These are phyloP conservation scores for Ganoderma resinaceum DNA, from an alignment of 1,284 basidiomycete genomes.

Conservation along the genomic window DNA sequence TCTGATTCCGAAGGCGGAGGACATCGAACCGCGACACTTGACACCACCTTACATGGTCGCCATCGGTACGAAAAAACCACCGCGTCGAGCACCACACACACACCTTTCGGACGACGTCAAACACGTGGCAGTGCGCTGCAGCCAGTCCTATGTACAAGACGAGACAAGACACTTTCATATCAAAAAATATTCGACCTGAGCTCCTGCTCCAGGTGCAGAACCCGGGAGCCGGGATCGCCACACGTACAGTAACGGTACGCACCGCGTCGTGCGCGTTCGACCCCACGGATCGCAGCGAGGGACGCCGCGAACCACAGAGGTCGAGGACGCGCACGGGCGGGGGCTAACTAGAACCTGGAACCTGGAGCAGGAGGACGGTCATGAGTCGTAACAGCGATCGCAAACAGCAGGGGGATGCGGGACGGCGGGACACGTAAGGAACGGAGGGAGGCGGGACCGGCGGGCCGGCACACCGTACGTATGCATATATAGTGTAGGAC, in stretches of 20 bases:
- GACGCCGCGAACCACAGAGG: neutral
- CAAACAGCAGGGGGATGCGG: neutral
- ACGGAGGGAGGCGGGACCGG: neutral
- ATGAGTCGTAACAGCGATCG: slow-evolving; percentile 5
- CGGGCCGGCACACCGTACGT: neutral
- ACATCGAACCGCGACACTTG: too few species aligned
- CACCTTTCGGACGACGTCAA: too few species aligned
- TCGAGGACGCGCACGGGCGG: neutral
- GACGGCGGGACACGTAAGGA: neutral
- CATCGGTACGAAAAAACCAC: too few species aligned
- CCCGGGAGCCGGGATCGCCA: neutral
- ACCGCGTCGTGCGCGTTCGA: too few species aligned
- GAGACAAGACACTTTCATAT: too few species aligned
- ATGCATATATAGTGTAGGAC: neutral
- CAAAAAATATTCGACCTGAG: neutral
- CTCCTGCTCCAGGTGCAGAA: neutral
- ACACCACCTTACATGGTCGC: too few species aligned
- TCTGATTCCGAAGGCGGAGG: too few species aligned
- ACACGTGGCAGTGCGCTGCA: too few species aligned
- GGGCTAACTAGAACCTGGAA: neutral
- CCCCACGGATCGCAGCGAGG: neutral
- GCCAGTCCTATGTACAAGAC: too few species aligned
- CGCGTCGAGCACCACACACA: too few species aligned
- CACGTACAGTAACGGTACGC: too few species aligned
- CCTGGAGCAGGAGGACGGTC: neutral